Base-by-base conservation (phyloP, 1,139 yeast species). In the Diutina pseudorugosa region DNA sequence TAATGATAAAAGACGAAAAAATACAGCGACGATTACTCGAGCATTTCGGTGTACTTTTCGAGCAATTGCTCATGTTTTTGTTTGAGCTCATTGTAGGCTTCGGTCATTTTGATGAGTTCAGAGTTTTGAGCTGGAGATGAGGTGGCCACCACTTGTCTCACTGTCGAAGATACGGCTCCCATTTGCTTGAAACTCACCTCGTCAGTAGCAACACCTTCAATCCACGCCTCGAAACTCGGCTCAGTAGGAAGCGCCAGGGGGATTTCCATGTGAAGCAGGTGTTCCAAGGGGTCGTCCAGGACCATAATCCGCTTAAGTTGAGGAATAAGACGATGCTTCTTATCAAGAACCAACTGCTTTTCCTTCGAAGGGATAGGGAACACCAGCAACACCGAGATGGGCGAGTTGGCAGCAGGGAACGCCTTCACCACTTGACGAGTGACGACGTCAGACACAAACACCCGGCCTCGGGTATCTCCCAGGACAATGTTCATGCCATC, bases 401-500 rank as follows among this genome's bases (percentile, higher is more conserved):
- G 55, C 57, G 75, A 60, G 65, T 72, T 64, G 52, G 83, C 71
- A 23, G 82, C 79, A 53, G 83, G 80, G 57, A 85, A 73, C 25
- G 82, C 77, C 60, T 83, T 82, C 25, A 83, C 71, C 20, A 86
- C 82, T 68, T 93, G 98, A 60, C 80, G 80, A 1, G 96, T 84
- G 6, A 81, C 79, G 8, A 85, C 73, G 64, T 91, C 97, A 61
- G 86, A 76, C 0, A 84, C 76, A 52, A 77, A 76, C 1, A 88
- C 80, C 42, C 79, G 73, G 1, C 98, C 98, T 19, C 63, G 63
- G 0, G 74, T 67, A 62, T 88, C 95, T 21, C 97, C 98, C 9
- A 91, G 80, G 2, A 86, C 70, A 9, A 93, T 61, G 48, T 71
- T 65, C 21, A 91, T 81, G 2, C 94, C 96, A 62, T 93, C 98